Base-by-base conservation (phyloP, 2,329 filamentous ascomycete species). In the Cyclaneusma minus region DNA sequence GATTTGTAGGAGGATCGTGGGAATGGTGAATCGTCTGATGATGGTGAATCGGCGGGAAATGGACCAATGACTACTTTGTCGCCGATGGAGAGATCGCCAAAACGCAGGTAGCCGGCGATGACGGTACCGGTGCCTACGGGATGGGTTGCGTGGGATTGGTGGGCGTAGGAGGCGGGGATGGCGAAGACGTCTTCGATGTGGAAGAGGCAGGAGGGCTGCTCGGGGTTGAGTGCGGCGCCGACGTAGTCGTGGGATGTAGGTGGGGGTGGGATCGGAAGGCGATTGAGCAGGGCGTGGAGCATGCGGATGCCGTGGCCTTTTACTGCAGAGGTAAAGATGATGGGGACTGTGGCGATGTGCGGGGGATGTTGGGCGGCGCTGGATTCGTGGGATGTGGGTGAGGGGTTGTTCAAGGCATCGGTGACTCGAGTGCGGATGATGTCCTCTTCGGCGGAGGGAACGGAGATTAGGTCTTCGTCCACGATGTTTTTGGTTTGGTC, bases 141-240 rank as follows among this genome's bases (percentile, higher is more conserved):
- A 5, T 50, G 48, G 15, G 50, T 41, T 30, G 56, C 44, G 29
- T 57, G 40, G 34, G 39, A 44, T 10, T 51, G 47, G n/a, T 55
- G 48, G 4, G 65, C 58, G 35, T 71, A 72, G 2, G 71, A 68
- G 1, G 67, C 64, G 1, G 76, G 68, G 9, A 85, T 65, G 31
- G 68, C 79, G 48, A 92, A 95, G 1, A 84, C 72, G 39, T 94
- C 87, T 45, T 95, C 87, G 13, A 95, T 68, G 43, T 94, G 80
- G 43, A 95, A 95, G 2, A 94, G 54, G 17, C 67, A 67, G 4
- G 58, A 56, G 2, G 71, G 67, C 29, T 68, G 62, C 31, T 71
- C 61, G 1, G 68, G 68, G 31, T 71, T 70, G 28, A 70, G 43
- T 2, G 56, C 56, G 11, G 28, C 32, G 2, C 64, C 63, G n/a